Base-by-base conservation (phyloP, 495 filamentous ascomycete species). In the Mytilinidion resinicola region DNA sequence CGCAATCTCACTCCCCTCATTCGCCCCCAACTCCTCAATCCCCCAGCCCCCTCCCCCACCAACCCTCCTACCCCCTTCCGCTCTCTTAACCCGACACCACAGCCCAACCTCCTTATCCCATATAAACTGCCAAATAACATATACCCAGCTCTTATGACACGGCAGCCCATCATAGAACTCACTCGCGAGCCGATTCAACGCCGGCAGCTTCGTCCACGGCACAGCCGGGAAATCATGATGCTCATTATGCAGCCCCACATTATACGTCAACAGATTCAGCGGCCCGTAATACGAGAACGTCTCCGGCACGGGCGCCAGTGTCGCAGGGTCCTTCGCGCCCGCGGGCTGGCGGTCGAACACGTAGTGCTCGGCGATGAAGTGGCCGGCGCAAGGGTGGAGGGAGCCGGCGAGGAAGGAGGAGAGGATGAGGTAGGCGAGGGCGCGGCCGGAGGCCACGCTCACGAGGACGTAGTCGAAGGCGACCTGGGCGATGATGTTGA, bases 331-430 rank as follows among this genome's bases (percentile, higher is more conserved):
- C 14, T 79, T 80, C 19, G 82, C 82, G 21, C 77, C 74, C 0
- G 77, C 69, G 10, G 80, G 73, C 14, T 48, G 77, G 33, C 85
- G 81, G 46, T 87, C 85, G 73, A 97, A 96, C 61, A 99, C 90
- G 78, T 99, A 99, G 80, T 99, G 95, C 74, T 99, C 95, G 57
- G 93, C 91, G 73, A 98, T 97, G 78, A 99, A 99, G 73, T 99
- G 95, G 12, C 89, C 95, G 0, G 95, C 95, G 52, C 90, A 92
- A 6, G 95, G 95, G 73, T 99, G 95, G 43, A 99, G 79, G 20
- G 83, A 88, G 33, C 95, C 95, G 1, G 95, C 95, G 0, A 97
- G 80, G 81, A 99, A 99, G 50, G 87, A 91, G 60, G 84, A 90
- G 44, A 89, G 71, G 6, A 97, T 73, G 39, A 97, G 72, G 76